Evolutionary conservation across 805 yeast species (phyloP).

Genomic region (Ogataea sp.): DNA sequence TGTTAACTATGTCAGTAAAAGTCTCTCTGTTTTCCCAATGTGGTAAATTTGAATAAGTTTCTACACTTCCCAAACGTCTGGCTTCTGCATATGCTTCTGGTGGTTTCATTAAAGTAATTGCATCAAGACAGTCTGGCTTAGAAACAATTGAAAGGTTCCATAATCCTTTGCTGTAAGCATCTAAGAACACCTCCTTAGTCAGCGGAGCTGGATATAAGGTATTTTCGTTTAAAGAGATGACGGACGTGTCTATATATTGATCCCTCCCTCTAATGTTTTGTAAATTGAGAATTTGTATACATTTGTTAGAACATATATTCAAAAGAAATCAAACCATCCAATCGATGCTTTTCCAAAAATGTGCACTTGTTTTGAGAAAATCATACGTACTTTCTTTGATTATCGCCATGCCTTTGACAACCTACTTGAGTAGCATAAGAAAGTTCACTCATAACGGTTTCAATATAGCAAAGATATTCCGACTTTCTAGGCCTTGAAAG

Average conservation of each 20-base stretch:
- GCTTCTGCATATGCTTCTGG: conserved; percentile 51
- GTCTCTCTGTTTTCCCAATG: conserved; percentile 41
- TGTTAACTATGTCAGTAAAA: conserved; percentile 30
- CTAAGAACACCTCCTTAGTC: conserved; percentile 47
- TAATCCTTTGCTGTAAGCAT: conserved; percentile 46
- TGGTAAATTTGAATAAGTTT: conserved; percentile 26
- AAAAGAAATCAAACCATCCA: too few relatives aligned
- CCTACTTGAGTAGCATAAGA: too few relatives aligned
- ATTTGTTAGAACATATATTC: too few relatives aligned
- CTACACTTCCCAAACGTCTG: conserved; percentile 35
- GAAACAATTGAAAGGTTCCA: conserved; percentile 48
- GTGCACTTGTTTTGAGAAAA: too few relatives aligned
- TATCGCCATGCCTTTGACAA: too few relatives aligned
- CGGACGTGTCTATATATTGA: background rate
- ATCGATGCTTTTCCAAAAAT: too few relatives aligned
- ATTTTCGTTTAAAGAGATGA: background rate
- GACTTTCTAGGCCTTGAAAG: too few relatives aligned
- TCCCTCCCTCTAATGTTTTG: background rate
- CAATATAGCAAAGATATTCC: too few relatives aligned
- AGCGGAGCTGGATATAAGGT: conserved; percentile 24
- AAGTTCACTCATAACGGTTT: too few relatives aligned
- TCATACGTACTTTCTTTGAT: too few relatives aligned
- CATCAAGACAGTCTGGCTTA: conserved; percentile 46
- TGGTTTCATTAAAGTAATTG: conserved; percentile 43
- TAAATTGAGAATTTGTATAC: too few relatives aligned